A percentile compares a stretch with the other conserved stretches of the same genome.
Conservation (phyloP, 1,139 yeast genomes). For the Casaregolazyma suthepensis region DNA sequence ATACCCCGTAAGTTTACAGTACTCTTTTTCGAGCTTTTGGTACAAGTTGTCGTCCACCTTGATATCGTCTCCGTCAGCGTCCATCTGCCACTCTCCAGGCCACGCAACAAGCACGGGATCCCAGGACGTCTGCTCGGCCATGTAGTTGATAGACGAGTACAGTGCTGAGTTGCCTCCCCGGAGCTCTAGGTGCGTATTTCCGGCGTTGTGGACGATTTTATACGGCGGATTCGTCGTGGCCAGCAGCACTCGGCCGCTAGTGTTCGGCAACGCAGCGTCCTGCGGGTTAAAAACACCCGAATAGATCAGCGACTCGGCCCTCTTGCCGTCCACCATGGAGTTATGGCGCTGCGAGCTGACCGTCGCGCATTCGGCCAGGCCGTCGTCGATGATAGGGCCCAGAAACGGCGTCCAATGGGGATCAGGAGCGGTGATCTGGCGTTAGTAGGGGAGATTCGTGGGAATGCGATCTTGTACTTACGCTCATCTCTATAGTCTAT, state of each 20-base stretch:
- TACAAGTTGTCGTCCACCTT: constrained; percentile 16
- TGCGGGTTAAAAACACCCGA: constrained; percentile 4
- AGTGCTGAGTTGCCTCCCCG: constrained; percentile 83
- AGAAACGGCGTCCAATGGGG: constrained; percentile 27
- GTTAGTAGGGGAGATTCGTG: too few species aligned
- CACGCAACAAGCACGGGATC: constrained; percentile 86
- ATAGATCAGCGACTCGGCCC: neutral
- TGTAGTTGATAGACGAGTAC: constrained; percentile 63
- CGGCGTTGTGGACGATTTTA: constrained; percentile 36
- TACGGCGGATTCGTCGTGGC: constrained; percentile 67
- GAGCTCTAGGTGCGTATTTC: constrained; percentile 4
- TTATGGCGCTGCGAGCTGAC: constrained; percentile 1
- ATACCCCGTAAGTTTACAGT: constrained; percentile 30
- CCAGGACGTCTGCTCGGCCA: constrained; percentile 66
- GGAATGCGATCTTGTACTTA: neutral
- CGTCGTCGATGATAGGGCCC: constrained; percentile 22
- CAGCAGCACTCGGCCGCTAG: constrained; percentile 59
- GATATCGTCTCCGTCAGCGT: constrained; percentile 23
- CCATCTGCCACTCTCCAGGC: constrained; percentile 79
- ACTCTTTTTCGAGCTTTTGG: constrained; percentile 14
- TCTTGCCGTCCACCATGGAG: neutral
- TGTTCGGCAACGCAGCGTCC: constrained; percentile 6
- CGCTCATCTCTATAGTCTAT: neutral
- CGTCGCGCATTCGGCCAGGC: constrained; percentile 3
- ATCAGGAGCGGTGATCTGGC: constrained; percentile 9